These are phyloP conservation scores for Akanthomyces lecanii DNA, from an alignment of 2,329 filamentous ascomycete genomes.

Conservation along the genomic window DNA sequence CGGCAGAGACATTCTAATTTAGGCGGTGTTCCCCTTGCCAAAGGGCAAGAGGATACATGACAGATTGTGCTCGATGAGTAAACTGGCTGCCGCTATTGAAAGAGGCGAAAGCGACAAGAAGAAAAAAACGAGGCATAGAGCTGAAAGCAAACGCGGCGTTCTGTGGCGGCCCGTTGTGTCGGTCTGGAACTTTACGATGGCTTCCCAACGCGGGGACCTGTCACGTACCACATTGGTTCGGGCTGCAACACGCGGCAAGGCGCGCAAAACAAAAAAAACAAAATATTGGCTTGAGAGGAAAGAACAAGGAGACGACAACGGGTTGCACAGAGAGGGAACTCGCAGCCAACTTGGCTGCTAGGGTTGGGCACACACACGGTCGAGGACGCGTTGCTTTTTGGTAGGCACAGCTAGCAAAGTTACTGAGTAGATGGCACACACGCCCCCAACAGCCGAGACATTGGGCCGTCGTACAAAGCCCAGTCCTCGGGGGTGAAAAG, in stretches of 20 bases:
- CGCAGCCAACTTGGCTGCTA: not conserved
- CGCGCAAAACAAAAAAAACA: not conserved
- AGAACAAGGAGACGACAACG: not conserved
- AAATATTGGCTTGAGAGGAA: not conserved
- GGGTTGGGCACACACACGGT: too few species aligned
- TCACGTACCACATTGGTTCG: constrained; percentile 11
- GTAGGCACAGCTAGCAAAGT: not conserved
- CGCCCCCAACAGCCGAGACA: constrained; percentile 11
- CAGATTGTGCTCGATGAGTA: too few species aligned
- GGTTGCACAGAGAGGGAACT: not conserved
- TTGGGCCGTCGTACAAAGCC: not conserved
- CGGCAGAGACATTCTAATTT: constrained; percentile 4
- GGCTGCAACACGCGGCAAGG: not conserved
- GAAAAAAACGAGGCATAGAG: not conserved
- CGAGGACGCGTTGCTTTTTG: not conserved
- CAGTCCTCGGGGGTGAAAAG: not conserved
- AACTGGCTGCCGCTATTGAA: not conserved
- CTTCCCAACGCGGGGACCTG: not conserved
- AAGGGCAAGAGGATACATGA: too few species aligned
- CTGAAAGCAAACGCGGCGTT: not conserved
- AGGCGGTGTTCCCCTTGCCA: not conserved
- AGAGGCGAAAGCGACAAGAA: too few species aligned
- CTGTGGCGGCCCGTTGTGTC: constrained; percentile 5
- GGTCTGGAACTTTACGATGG: constrained; percentile 8
- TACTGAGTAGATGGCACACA: not conserved